Base-by-base conservation (phyloP, 108 stramenopile species). In the Fistulifera pelliculosa region DNA sequence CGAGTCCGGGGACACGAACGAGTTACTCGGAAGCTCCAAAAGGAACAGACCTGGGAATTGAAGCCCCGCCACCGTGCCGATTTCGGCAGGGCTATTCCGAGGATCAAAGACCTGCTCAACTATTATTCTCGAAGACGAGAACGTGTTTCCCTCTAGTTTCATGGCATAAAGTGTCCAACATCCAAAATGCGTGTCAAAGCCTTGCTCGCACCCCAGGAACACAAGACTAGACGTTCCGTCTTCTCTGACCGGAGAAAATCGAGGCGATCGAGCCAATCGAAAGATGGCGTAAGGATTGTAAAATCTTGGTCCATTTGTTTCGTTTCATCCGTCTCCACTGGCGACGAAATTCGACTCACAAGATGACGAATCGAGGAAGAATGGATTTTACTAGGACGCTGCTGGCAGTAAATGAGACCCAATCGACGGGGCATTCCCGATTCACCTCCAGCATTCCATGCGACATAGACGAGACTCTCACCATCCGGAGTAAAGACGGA, bases 371-470 rank as follows among this genome's bases (percentile, higher is more conserved):
- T 64, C 14, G 67, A 26, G n/a, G 87, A 82, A 18, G 66, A 58
- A 52, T 85, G 85, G 13, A 89, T 54, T 28, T 75, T 69, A 60
- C 76, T 70, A 4, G 73, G 73, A 15, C 87, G 76, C 26, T 89
- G 80, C 18, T 66, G 66, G 42, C 87, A 89, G 56, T 80, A 80
- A 11, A 83, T 69, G 27, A 83, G 70, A n/a, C 87, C 87, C 22
- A 89, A 50, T 24, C 87, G 70, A 52, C 74, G 52, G 0, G 80
- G 81, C 79, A 82, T 80, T 7, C 54, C 54, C 1, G 52, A 64
- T 11, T 76, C 72, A 0, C 71, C 80, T 11, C 83, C 87, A 6
- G 83, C 87, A 80, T 84, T 76, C 83, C 83, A 89, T 19, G 54
- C 80, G 11, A 80, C 81, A 42, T 80, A 89, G 16, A 83, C 87